Evolutionary conservation across 2,329 filamentous ascomycete species (phyloP).

Genomic region (Cladosporium sp.): DNA sequence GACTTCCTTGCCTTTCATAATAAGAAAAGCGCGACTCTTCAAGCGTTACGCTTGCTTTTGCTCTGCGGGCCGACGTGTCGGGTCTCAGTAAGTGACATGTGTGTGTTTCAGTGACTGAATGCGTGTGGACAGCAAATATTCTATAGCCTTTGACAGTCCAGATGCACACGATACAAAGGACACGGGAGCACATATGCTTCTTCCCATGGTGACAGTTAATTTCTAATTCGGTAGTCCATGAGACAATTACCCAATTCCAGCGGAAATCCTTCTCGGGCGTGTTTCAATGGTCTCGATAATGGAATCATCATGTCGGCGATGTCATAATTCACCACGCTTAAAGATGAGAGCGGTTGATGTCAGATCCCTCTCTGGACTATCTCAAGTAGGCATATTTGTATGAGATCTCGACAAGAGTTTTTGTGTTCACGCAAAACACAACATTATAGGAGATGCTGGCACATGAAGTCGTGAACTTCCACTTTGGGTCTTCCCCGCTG

Average conservation of each 20-base stretch:
- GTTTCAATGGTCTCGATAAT: not conserved
- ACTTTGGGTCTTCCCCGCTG: not conserved
- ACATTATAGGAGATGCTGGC: not conserved
- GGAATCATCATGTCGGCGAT: not conserved
- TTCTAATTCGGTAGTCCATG: not conserved
- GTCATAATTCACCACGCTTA: too few relatives aligned
- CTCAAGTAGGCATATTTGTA: not conserved
- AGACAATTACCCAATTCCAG: not conserved
- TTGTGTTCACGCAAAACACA: not conserved
- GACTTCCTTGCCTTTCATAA: too few relatives aligned
- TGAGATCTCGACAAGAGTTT: not conserved
- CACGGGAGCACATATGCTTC: not conserved
- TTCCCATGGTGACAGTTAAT: not conserved
- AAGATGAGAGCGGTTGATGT: too few relatives aligned
- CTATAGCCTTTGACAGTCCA: not conserved
- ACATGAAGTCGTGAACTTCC: constrained; percentile 4
- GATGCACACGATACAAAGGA: not conserved
- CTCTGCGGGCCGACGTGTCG: too few relatives aligned
- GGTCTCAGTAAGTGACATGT: too few relatives aligned
- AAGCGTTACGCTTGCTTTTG: too few relatives aligned
- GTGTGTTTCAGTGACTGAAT: too few relatives aligned
- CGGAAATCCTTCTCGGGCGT: not conserved
- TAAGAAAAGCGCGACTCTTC: too few relatives aligned
- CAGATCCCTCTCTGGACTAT: not conserved
- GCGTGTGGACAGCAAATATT: not conserved